Base-by-base conservation (phyloP, 2,329 filamentous ascomycete genomes). In the Rhytidhysteron rufulum region DNA sequence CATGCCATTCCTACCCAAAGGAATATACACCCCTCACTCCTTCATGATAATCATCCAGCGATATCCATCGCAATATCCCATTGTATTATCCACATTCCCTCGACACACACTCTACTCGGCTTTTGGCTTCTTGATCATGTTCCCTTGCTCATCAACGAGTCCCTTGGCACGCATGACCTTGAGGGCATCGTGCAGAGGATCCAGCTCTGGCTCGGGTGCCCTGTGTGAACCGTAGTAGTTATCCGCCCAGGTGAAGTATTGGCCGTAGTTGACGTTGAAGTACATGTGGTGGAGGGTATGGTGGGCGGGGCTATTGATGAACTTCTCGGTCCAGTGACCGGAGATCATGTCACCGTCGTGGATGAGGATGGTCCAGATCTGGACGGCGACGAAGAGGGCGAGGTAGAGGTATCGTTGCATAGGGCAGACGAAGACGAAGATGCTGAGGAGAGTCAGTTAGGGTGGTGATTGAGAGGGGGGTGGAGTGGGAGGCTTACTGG, bases 261-360 rank as follows among this genome's bases (percentile, higher is more conserved):
- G 70, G 43, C 70, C 70, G 54, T 73, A 73, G 58, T 73, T 73
- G 66, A 68, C 66, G 44, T 66, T 73, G 52, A 73, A 73, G 58
- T 71, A 73, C 54, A 73, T 69, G 58, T 73, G 70, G 53, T 73
- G 70, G 22, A 73, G 59, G 4, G 69, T 72, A 61, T 73, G 70
- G 53, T 71, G 69, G 9, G 71, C 70, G 5, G 71, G 68, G 46
- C 68, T 69, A 63, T 73, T 73, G 62, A 73, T 67, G 49, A 63
- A 71, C 44, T 66, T 69, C 43, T 72, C 69, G 15, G 66, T 58
- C 66, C 68, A 71, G 49, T 73, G 68, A 37, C 66, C 69, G 11
- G 69, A 60, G 37, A 73, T 70, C 66, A 71, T 72, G 61, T 73
- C 70, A 46, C 70, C 70, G 47, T 73, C 70, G 57, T 73, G 70